Evolutionary conservation across 2,329 filamentous ascomycete species (phyloP), one percentile per base, ranked within the genome.

Genomic region (Aspergillus tanneri): DNA sequence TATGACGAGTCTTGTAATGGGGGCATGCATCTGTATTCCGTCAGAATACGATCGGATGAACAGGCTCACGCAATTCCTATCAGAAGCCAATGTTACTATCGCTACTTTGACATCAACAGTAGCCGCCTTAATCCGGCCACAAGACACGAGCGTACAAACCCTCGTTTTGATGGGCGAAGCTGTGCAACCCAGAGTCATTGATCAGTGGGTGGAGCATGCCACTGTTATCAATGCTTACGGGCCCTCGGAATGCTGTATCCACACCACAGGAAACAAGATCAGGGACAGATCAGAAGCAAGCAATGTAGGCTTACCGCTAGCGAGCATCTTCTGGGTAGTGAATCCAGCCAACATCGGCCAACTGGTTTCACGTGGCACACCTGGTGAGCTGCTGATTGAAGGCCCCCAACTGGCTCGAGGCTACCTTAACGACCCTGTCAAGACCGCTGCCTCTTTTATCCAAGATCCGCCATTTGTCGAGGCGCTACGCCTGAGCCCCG

Each of bases 331-430:
- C 27, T 44, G 40, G 27, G 9, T 51, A 2, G 49, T 43, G 0
- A 21, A 51, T 14, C 35, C 43, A 5, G 11, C 18, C 3, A 23
- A 47, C 4, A 8, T 8, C 16, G 6, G 34, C 7, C 16, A 10
- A 1, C 35, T 47, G 6, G 27, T 36, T 1, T 44, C 49, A 2
- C 14, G 43, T 10, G 49, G 49, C 1, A 16, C 12, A 4, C 27
- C 37, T 4, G 49, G 12, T 4, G 49, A 51, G 27, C 24, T 51
- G 2, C 9, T 44, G 12, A 19, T 51, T 6, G 44, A 47, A 41
- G 40, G 49, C 0, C 49, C 49, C 5, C 9, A 8, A 3, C n/a
- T 47, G n/a, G 39, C 30, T 3, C 3, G 19, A 11, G 34, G 43
- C 2, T 51, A 51, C n/a, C 22, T 44, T 1, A 5, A 25, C 3